phyloP scores from a whole-genome alignment of 441 rosid genomes.

The Lepidium campestre region DNA sequence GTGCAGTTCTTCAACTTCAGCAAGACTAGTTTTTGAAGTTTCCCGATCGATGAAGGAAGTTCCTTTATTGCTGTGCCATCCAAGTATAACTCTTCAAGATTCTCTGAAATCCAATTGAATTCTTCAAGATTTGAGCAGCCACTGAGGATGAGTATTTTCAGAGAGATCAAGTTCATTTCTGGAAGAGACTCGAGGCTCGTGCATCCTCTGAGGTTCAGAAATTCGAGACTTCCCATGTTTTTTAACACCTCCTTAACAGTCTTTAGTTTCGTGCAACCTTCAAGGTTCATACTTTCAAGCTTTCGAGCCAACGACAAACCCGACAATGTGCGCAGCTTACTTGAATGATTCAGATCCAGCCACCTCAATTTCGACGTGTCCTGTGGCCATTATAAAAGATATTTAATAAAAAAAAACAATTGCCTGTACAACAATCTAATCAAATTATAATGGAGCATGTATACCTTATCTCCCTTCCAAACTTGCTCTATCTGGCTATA shows the following conservation, averaged over 20 bases:
- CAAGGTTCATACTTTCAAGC: conserved; percentile 20
- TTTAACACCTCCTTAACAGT: not conserved
- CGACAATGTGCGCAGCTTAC: not conserved
- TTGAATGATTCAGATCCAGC: conserved; percentile 22
- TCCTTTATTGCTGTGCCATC: not conserved
- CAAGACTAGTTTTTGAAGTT: conserved; percentile 22
- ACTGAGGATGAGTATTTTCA: conserved; percentile 22
- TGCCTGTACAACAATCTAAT: no score
- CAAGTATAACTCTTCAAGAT: conserved; percentile 1
- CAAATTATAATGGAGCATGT: no score
- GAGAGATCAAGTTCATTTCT: not conserved
- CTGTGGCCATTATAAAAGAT: not conserved
- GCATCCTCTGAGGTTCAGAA: conserved; percentile 25
- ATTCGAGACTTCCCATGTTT: not conserved
- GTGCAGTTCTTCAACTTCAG: conserved; percentile 32
- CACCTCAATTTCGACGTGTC: conserved; percentile 18
- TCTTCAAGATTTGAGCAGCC: not conserved
- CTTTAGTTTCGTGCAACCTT: conserved; percentile 5
- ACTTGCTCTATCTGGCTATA: conserved; percentile 9
- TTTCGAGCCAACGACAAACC: conserved; percentile 4
- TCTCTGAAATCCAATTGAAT: not conserved
- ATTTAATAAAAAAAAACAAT: no score
- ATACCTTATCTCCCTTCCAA: not conserved
- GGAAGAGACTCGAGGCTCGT: conserved; percentile 7
- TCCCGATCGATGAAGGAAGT: conserved; percentile 4